phyloP scores from a whole-genome alignment of 345 rosid species.

The Rhizophora mangle region DNA sequence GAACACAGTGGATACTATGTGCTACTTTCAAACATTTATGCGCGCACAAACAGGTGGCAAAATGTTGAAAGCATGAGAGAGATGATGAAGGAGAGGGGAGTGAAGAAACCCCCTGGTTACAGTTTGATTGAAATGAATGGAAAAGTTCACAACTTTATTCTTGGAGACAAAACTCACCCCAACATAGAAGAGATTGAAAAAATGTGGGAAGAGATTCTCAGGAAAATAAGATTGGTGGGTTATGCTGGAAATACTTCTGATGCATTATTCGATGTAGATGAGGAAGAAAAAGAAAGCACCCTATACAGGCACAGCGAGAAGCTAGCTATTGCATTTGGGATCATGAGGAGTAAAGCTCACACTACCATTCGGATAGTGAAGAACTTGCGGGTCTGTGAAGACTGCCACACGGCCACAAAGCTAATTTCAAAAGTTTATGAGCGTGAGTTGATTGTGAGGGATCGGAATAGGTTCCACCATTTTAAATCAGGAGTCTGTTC shows the following conservation, averaged over 20 bases:
- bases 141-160: conserved; percentile 50
- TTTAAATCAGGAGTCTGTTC: conserved; percentile 67
- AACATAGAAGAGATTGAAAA: conserved; percentile 53
- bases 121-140: conserved; percentile 61
- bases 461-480: conserved; percentile 73
- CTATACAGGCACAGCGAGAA: conserved; percentile 70
- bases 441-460: conserved; percentile 69
- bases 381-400: conserved; percentile 74
- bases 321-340: conserved; percentile 66
- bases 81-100: conserved; percentile 63
- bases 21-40: conserved; percentile 63
- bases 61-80: conserved; percentile 45
- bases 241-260: conserved; percentile 51
- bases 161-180: conserved; percentile 55
- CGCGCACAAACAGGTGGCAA: conserved; percentile 59
- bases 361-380: conserved; percentile 54
- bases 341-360: conserved; percentile 41
- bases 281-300: conserved; percentile 65
- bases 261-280: conserved; percentile 63
- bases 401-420: conserved; percentile 70
- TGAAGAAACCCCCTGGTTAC: conserved; percentile 52
- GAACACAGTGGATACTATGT: conserved; percentile 76
- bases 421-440: conserved; percentile 52
- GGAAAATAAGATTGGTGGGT: conserved; percentile 50
- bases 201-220: conserved; percentile 59